Evolutionary conservation across 441 rosid species (phyloP).

Genomic region (Cnidoscolus chayamansa): DNA sequence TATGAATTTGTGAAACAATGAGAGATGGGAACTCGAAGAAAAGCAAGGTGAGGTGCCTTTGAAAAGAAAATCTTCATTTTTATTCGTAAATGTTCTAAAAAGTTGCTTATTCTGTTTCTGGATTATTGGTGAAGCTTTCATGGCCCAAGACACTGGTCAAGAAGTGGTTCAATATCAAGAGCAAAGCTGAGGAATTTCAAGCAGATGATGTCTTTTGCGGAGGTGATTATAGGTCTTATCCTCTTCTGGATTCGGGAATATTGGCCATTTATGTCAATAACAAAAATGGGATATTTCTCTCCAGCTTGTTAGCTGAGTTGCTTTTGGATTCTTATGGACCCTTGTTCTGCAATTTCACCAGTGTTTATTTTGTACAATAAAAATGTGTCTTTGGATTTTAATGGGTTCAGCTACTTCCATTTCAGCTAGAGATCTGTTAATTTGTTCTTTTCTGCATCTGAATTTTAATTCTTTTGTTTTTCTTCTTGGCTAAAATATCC

Average conservation of each 20-base stretch:
- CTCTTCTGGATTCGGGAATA: conserved; percentile 21
- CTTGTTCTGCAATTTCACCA: conserved; percentile 23
- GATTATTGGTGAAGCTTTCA: conserved; percentile 57
- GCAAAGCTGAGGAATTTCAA: conserved; percentile 83
- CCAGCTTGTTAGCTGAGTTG: conserved; percentile 11
- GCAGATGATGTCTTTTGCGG: conserved; percentile 53
- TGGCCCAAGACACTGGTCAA: conserved; percentile 96
- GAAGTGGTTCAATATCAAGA: conserved; percentile 91
- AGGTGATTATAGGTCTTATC: conserved; percentile 39
- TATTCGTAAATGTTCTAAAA: conserved; percentile 18
- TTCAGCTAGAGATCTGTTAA: conserved; percentile 42
- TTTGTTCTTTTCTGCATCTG: conserved; percentile 39
- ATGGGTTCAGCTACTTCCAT: conserved; percentile 19
- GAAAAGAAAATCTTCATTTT: conserved; percentile 8
- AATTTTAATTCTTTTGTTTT: conserved; percentile 23
- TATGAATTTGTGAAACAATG: conserved; percentile 72
- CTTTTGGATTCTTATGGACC: conserved; percentile 30
- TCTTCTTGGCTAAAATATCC: conserved; percentile 7
- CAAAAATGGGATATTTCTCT: conserved; percentile 21
- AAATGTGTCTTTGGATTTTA: conserved; percentile 29
- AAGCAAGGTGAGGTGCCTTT: conserved; percentile 54
- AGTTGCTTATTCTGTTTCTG: conserved; percentile 24
- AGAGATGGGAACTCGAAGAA: conserved; percentile 72
- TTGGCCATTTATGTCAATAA: conserved; percentile 16
- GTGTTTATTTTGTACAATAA: conserved; percentile 17